Base-by-base conservation (phyloP, 1,139 yeast species). In the Yamadazyma kanchanaburiensis region DNA sequence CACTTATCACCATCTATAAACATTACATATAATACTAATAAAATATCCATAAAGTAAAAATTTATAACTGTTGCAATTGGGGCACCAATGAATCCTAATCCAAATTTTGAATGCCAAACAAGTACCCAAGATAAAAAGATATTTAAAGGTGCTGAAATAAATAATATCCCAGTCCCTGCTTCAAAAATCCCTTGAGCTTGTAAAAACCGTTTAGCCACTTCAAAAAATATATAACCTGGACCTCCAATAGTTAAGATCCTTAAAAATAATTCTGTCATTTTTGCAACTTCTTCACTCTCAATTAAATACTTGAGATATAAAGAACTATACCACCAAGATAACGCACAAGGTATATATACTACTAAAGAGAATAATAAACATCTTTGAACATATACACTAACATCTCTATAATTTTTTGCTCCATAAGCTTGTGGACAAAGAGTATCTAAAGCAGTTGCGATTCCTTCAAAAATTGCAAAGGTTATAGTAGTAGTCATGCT, bases 131-230 rank as follows among this genome's bases (percentile, higher is more conserved):
- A 85, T 31, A 83, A 51, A 8, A 77, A 47, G 5, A 84, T 70
- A 53, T 89, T 87, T 16, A 84, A 45, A 0, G 96, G 96, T 0
- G 96, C 91, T 46, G 89, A 77, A 8, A 87, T 57, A 27, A 85
- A 64, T 24, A 88, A 58, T 5, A 87, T 82, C 19, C 84, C 79
- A 2, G 95, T 83, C 4, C 94, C 85, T 0, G 96, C 96, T 46
- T 85, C 94, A 62, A 86, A 88, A 15, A 87, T 84, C 6, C 95
- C 95, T 55, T 89, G 96, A 0, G 95, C 89, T 58, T 88, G 96
- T 35, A 89, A 58, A 48, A 77, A 88, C 39, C 95, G 70, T 52
- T 88, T 88, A 17, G 84, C 74, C 42, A 80, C 77, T 53, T 89
- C 96, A 55, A 88, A 88, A 24, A 84, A 57, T 17, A 87, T 82